Evolutionary conservation across 1,139 yeast genomes (phyloP).

Genomic region (Starmera stellimalicola): DNA sequence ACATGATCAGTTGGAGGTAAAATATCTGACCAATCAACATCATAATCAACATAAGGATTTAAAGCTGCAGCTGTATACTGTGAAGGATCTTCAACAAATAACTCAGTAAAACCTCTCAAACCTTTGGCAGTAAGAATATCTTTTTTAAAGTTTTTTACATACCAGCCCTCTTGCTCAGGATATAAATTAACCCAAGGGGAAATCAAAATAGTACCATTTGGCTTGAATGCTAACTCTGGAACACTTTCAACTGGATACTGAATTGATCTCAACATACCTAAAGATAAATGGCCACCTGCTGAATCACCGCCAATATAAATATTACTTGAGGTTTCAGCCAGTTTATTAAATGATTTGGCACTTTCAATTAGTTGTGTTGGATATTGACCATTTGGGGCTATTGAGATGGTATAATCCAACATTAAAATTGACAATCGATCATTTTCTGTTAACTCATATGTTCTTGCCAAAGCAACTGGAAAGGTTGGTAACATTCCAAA

Average conservation of each 20-base stretch:
- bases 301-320: conserved; percentile 35
- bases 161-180: conserved; percentile 25
- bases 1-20: conserved; percentile 20
- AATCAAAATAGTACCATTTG: conserved; percentile 25
- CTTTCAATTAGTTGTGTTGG: conserved; percentile 34
- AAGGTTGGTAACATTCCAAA: conserved; percentile 5
- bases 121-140: conserved; percentile 9
- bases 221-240: conserved; percentile 20
- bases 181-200: conserved; percentile 35
- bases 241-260: conserved; percentile 21
- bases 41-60: conserved; percentile 8
- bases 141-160: conserved; percentile 18
- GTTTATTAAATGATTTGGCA: conserved; percentile 21
- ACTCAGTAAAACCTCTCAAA: conserved; percentile 22
- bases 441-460: conserved; percentile 29
- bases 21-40: conserved; percentile 25
- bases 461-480: conserved; percentile 17
- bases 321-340: conserved; percentile 21
- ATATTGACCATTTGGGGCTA: conserved; percentile 22
- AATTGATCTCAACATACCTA: background rate
- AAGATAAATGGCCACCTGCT: conserved; percentile 26
- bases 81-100: conserved; percentile 18
- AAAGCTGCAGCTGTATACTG: too few relatives aligned
- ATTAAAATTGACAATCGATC: conserved; percentile 21
- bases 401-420: conserved; percentile 32